Percentiles rank a stretch among this genome's conserved stretches.
Evolutionary conservation across 495 filamentous ascomycete genomes (phyloP).

Genomic region (Darksidea phi): DNA sequence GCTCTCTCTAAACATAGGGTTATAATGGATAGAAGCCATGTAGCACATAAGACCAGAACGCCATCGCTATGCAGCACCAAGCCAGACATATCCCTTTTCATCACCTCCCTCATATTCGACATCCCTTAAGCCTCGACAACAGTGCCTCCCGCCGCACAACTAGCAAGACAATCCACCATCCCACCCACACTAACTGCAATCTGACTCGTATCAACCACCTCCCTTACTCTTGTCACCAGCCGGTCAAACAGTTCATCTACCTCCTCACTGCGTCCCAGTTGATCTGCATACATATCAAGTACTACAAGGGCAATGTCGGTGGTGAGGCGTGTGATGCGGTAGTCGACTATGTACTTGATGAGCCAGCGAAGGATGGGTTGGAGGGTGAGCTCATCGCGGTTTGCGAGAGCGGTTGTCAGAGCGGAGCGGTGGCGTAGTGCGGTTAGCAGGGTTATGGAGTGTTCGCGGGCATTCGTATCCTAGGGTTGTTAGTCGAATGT

Average conservation of each 20-base stretch:
- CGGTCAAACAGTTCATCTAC: slow-evolving; percentile 64
- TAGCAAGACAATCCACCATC: background rate
- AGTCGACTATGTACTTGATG: slow-evolving; percentile 71
- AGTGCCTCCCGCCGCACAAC: too few species aligned
- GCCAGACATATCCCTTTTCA: too few species aligned
- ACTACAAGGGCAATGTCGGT: slow-evolving; percentile 77
- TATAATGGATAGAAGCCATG: background rate
- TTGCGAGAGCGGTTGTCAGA: slow-evolving; percentile 72
- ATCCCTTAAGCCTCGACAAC: background rate
- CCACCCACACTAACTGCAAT: slow-evolving; percentile 51
- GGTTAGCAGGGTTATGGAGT: slow-evolving; percentile 69
- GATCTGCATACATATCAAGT: slow-evolving; percentile 81
- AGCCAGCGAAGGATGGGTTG: slow-evolving; percentile 83
- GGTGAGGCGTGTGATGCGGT: slow-evolving; percentile 71
- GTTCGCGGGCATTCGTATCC: slow-evolving; percentile 25
- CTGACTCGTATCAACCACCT: slow-evolving; percentile 78
- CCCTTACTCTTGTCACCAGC: slow-evolving; percentile 65
- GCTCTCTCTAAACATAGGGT: background rate
- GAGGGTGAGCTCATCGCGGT: slow-evolving; percentile 78
- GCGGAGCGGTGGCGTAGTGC: slow-evolving; percentile 87
- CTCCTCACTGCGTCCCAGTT: slow-evolving; percentile 69
- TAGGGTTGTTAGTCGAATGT: slow-evolving; percentile 2
- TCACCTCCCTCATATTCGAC: too few species aligned
- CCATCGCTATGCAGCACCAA: slow-evolving; percentile 28
- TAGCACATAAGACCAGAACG: slow-evolving; percentile 1